A percentile compares a stretch with the other conserved stretches of the same genome.
Conservation (phyloP, 331 rosid genomes). For the Ulmus americana region DNA sequence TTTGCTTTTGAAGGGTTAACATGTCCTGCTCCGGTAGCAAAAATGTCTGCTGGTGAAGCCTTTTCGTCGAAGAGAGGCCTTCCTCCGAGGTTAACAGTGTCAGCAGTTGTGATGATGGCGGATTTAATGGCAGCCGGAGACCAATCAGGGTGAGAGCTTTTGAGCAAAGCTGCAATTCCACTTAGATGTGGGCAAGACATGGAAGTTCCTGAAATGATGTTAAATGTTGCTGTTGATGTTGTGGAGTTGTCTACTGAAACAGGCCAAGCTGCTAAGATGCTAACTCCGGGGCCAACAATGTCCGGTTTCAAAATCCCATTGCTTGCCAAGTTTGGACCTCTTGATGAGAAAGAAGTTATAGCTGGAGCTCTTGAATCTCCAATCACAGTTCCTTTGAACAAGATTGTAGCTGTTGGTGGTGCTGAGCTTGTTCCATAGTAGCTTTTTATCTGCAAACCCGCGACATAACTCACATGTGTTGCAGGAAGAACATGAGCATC, state of each 20-base stretch:
- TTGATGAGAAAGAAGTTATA: conserved; percentile 54
- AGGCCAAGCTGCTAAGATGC: conserved; percentile 79
- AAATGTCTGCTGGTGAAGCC: conserved; percentile 31
- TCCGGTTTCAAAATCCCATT: conserved; percentile 68
- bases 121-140: conserved; percentile 74
- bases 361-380: conserved; percentile 42
- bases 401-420: conserved; percentile 44
- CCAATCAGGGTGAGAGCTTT: conserved; percentile 72
- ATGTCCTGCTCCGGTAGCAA: conserved; percentile 53
- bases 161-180: conserved; percentile 65
- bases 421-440: conserved; percentile 43
- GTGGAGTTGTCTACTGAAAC: conserved; percentile 34
- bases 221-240: conserved; percentile 29
- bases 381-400: conserved; percentile 52
- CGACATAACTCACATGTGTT: conserved; percentile 31
- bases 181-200: conserved; percentile 81
- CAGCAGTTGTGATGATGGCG: conserved; percentile 62
- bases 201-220: conserved; percentile 59
- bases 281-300: conserved; percentile 67
- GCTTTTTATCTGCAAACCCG: conserved; percentile 30
- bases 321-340: conserved; percentile 57
- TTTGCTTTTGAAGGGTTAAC: conserved; percentile 50
- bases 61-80: conserved; percentile 36
- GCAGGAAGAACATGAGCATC: conserved; percentile 66
- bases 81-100: conserved; percentile 27